Evolutionary conservation across 495 filamentous ascomycete species (phyloP).

Genomic region (Alectoria sarmentosa): DNA sequence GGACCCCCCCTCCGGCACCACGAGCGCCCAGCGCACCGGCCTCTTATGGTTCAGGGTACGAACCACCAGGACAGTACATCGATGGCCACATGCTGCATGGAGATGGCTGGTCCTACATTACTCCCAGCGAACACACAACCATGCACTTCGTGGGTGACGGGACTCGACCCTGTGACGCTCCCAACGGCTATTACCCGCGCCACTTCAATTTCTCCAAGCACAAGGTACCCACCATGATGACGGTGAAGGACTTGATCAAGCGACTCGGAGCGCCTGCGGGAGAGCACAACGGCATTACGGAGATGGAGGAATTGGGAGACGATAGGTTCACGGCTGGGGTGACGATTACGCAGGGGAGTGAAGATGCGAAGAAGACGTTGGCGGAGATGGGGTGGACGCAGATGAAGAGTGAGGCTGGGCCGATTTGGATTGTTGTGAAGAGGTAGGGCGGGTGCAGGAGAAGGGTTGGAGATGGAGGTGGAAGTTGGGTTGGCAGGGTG

Average conservation of each 20-base stretch:
- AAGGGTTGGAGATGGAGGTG: neutral
- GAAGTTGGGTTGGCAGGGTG: neutral
- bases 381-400: neutral
- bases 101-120: neutral
- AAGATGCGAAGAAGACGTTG: neutral
- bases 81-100: neutral
- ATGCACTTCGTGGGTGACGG: slow-evolving; percentile 20
- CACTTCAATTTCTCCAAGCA: slow-evolving; percentile 1
- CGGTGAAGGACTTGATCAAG: slow-evolving; percentile 20
- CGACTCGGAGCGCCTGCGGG: slow-evolving; percentile 5
- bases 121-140: neutral
- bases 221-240: slow-evolving; percentile 15
- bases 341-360: slow-evolving; percentile 17
- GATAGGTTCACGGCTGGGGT: slow-evolving; percentile 19
- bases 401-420: neutral
- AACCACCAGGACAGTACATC: slow-evolving; percentile 6
- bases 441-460: neutral
- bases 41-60: neutral
- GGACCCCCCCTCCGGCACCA: slow-evolving; percentile 11
- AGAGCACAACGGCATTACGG: slow-evolving; percentile 14
- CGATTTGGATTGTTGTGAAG: neutral
- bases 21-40: neutral
- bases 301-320: slow-evolving; percentile 25
- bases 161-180: slow-evolving; percentile 15
- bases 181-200: neutral